These are phyloP conservation scores for Citrus maxima DNA, from an alignment of 345 rosid species.

Conservation along the genomic window DNA sequence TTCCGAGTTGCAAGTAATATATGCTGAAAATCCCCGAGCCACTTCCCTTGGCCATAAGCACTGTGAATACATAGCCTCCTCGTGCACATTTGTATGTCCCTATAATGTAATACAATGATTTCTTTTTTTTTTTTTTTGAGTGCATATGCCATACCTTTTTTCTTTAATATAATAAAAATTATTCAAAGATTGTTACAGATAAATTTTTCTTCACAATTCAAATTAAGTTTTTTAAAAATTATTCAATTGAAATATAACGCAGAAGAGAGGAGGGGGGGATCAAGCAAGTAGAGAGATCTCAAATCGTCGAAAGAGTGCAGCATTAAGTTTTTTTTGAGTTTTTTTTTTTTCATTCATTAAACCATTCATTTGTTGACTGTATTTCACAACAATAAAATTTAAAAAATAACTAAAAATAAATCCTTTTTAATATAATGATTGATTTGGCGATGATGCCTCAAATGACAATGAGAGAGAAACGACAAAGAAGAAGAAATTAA, in stretches of 20 bases:
- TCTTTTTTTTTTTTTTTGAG: neutral
- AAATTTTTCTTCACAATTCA: neutral
- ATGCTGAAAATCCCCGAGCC: neutral
- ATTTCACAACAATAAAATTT: too few relatives aligned
- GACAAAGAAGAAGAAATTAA: too few relatives aligned
- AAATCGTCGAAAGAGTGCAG: too few relatives aligned
- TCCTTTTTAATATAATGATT: too few relatives aligned
- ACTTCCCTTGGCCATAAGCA: neutral
- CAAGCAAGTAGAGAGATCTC: too few relatives aligned
- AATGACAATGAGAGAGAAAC: too few relatives aligned
- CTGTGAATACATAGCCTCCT: conserved; percentile 12
- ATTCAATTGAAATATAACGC: neutral
- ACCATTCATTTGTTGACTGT: too few relatives aligned
- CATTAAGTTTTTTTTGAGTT: too few relatives aligned
- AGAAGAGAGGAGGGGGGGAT: too few relatives aligned
- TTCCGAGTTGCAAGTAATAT: neutral
- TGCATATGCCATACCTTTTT: neutral
- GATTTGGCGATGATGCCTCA: too few relatives aligned
- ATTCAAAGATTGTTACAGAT: neutral
- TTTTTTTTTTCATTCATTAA: too few relatives aligned
- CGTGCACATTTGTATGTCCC: neutral
- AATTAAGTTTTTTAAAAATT: neutral
- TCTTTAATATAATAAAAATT: neutral
- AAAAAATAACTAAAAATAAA: too few relatives aligned
- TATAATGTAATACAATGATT: neutral